Base-by-base conservation (phyloP, 2,329 filamentous ascomycete genomes). In the Huntiella moniliformis region DNA sequence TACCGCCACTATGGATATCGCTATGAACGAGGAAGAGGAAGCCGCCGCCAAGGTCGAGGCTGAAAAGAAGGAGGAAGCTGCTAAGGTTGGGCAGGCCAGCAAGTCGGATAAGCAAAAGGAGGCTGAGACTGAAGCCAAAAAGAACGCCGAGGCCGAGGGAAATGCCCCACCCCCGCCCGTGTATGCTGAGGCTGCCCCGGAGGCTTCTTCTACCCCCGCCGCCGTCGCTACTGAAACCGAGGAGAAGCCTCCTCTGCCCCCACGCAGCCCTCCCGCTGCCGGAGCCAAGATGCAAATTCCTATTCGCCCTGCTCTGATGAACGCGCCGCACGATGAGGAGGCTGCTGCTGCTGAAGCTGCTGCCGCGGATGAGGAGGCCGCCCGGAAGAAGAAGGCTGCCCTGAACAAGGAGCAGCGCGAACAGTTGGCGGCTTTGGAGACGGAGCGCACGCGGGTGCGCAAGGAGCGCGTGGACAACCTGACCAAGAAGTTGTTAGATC, bases 1-100 rank as follows among this genome's bases (percentile, higher is more conserved):
- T 46, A 96, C 88, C 13, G 85, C 86, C 57, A 94, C 87, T 38
- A 96, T 98, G 88, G 91, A 98, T 57, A 96, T 98, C 54, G 87
- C 85, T 15, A 88, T 86, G 77, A 71, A 82, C 47, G 77, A 78
- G 51, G 75, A 77, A 60, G 83, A 85, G 55, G 79, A 82, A 53
- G 76, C 79, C 51, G 77, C 73, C 39, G 64, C 66, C 2, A 67
- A 68, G 22, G 71, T 70, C 4, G 68, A 71, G 12, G 66, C 65
- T 22, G 43, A 45, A 33, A 35, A 45, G 38, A 4, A 37, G 32
- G 66, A 63, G 16, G 64, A 63, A 11, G 61, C 61, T 45, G 72
- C 22, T 10, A 66, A 33, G 60, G 66, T 4, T 62, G 66, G 31
- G 7, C 62, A 62, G 16, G n/a, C 36, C 50, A 11, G 28, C 15